Percentiles rank a stretch among this genome's conserved stretches.
phyloP scores from a whole-genome alignment of 208 protist species.

The Naegleria gruberi region DNA sequence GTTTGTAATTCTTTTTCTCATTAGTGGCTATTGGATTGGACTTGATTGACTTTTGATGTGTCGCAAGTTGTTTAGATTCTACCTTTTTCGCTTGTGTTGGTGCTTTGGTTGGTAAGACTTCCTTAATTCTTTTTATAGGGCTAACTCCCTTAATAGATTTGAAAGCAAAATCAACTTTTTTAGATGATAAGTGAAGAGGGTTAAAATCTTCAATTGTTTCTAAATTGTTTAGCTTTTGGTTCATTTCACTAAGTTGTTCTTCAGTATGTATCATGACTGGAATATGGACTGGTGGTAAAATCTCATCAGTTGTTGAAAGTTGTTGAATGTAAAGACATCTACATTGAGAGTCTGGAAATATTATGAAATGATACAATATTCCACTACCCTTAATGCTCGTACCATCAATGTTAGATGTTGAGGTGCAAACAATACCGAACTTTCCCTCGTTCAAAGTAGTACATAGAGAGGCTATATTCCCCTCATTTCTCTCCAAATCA shows the following conservation, averaged over 20 bases:
- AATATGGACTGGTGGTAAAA: background rate
- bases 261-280: background rate
- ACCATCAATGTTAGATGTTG: background rate
- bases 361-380: background rate
- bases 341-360: background rate
- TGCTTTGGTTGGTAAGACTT: too few species aligned
- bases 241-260: background rate
- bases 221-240: background rate
- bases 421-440: background rate
- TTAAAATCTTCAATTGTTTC: background rate
- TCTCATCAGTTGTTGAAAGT: background rate
- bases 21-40: background rate
- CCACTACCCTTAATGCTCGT: background rate
- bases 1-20: too few species aligned
- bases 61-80: background rate
- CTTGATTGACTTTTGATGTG: background rate
- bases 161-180: background rate
- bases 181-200: background rate
- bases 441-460: background rate
- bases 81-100: too few species aligned
- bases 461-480: background rate
- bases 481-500: background rate
- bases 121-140: too few species aligned
- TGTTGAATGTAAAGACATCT: background rate
- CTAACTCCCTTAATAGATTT: background rate